These are phyloP conservation scores for Penicillium verhagenii DNA, from an alignment of 495 filamentous ascomycete species.

Conservation along the genomic window DNA sequence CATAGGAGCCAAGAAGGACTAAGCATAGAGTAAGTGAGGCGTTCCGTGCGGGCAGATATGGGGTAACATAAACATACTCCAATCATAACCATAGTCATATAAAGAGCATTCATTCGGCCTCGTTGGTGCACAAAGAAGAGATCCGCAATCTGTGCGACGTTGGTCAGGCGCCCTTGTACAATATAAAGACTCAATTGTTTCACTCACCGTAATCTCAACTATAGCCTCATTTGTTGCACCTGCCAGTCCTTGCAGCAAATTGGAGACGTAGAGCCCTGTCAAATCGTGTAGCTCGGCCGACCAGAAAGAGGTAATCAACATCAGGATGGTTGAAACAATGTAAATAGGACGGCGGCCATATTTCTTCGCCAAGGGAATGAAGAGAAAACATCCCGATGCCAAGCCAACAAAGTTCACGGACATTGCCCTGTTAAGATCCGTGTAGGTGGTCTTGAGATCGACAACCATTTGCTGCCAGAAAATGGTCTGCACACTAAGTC, in stretches of 20 bases:
- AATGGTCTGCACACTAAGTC: conserved; percentile 30
- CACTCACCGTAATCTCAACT: conserved; percentile 33
- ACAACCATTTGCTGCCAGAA: conserved; percentile 40
- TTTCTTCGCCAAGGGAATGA: conserved; percentile 36
- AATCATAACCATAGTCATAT: conserved; percentile 37
- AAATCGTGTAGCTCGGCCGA: conserved; percentile 20
- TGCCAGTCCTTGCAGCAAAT: conserved; percentile 32
- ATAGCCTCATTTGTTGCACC: conserved; percentile 38
- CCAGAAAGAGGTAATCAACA: conserved; percentile 35
- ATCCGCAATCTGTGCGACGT: conserved; percentile 33
- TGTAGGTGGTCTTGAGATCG: conserved; percentile 28
- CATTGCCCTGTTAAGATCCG: conserved; percentile 27
- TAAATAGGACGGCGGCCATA: conserved; percentile 38
- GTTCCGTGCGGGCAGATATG: neutral
- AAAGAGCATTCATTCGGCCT: conserved; percentile 36
- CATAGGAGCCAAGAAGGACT: conserved; percentile 38
- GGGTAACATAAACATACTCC: conserved; percentile 30
- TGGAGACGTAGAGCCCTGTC: conserved; percentile 28
- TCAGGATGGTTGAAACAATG: conserved; percentile 28
- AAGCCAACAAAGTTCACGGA: conserved; percentile 37
- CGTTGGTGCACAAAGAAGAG: conserved; percentile 41
- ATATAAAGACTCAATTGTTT: neutral
- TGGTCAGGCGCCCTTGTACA: neutral
- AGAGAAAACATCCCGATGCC: conserved; percentile 29
- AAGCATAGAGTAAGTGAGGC: neutral